These are phyloP conservation scores for Saturnispora bothae DNA, from an alignment of 805 yeast genomes.

Conservation along the genomic window DNA sequence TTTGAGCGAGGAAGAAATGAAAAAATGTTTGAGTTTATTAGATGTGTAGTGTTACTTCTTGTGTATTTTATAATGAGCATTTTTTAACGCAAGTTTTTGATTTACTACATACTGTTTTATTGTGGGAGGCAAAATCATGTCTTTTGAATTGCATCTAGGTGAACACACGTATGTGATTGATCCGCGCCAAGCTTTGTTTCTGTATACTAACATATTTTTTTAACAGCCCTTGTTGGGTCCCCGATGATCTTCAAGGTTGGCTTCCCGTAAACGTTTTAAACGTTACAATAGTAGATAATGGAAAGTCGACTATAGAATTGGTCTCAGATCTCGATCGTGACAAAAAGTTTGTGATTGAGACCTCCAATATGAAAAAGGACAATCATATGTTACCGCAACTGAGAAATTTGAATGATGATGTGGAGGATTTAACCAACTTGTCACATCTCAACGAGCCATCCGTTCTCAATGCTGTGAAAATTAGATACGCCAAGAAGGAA, in stretches of 20 bases:
- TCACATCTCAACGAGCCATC: constrained; percentile 95
- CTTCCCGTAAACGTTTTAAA: constrained; percentile 56
- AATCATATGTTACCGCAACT: constrained; percentile 61
- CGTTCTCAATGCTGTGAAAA: constrained; percentile 85
- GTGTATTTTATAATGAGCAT: neutral
- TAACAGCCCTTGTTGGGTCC: constrained; percentile 66
- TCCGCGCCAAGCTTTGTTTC: no score
- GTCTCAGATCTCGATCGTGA: constrained; percentile 38
- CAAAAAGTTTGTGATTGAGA: constrained; percentile 36
- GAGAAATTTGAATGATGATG: constrained; percentile 86
- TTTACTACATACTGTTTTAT: neutral
- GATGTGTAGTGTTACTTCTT: constrained; percentile 1
- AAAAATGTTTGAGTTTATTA: constrained; percentile 24
- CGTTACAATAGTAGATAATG: constrained; percentile 30
- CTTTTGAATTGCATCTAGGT: constrained; percentile 1
- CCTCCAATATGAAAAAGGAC: constrained; percentile 38
- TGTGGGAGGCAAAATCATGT: neutral
- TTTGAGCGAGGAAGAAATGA: constrained; percentile 63
- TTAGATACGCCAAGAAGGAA: constrained; percentile 76
- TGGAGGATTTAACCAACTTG: constrained; percentile 88
- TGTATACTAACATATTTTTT: constrained; percentile 1
- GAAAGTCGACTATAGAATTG: constrained; percentile 41
- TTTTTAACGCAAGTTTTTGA: neutral
- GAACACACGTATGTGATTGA: neutral
- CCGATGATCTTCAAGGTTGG: constrained; percentile 67